These are phyloP conservation scores for Trametes pubescens DNA, from an alignment of 1,284 basidiomycete genomes.

Conservation along the genomic window DNA sequence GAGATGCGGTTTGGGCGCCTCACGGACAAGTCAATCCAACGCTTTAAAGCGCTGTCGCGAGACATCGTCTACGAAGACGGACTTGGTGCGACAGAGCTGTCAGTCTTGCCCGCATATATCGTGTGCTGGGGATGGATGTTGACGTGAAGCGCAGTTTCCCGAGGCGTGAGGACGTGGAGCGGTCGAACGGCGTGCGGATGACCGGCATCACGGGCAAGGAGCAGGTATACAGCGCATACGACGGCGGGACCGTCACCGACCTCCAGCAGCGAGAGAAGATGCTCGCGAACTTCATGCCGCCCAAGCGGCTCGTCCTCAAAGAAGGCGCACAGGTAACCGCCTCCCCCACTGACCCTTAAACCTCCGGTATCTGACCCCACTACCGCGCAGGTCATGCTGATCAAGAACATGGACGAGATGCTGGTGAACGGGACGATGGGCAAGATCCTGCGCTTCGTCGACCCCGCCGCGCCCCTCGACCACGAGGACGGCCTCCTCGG, in stretches of 20 bases:
- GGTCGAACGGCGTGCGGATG: slow-evolving; percentile 76
- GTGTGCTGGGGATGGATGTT: slow-evolving; percentile 39
- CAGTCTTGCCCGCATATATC: slow-evolving; percentile 37
- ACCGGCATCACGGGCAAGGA: slow-evolving; percentile 42
- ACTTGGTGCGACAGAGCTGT: slow-evolving; percentile 85
- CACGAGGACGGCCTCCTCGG: slow-evolving; percentile 30
- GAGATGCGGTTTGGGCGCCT: slow-evolving; percentile 90
- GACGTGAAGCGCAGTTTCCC: slow-evolving; percentile 53
- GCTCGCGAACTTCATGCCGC: slow-evolving; percentile 45
- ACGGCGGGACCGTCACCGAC: slow-evolving; percentile 57
- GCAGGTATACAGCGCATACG: slow-evolving; percentile 50
- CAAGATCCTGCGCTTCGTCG: slow-evolving; percentile 67
- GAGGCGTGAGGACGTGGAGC: slow-evolving; percentile 86
- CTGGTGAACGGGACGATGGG: slow-evolving; percentile 90
- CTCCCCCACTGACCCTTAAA: background rate
- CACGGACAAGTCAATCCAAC: slow-evolving; percentile 59
- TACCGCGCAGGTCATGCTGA: slow-evolving; percentile 53
- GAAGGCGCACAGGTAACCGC: slow-evolving; percentile 40
- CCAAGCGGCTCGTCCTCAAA: slow-evolving; percentile 39
- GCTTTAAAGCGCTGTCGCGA: slow-evolving; percentile 70
- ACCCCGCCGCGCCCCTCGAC: slow-evolving; percentile 37
- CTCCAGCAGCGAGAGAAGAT: slow-evolving; percentile 47
- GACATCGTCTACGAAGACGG: slow-evolving; percentile 71
- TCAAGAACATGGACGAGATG: slow-evolving; percentile 76
- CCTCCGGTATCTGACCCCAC: background rate